Percentiles rank a stretch among this genome's conserved stretches.
These are phyloP conservation scores for Prunella vulgaris DNA, from an alignment of 257 asterid genomes.

Conservation along the genomic window DNA sequence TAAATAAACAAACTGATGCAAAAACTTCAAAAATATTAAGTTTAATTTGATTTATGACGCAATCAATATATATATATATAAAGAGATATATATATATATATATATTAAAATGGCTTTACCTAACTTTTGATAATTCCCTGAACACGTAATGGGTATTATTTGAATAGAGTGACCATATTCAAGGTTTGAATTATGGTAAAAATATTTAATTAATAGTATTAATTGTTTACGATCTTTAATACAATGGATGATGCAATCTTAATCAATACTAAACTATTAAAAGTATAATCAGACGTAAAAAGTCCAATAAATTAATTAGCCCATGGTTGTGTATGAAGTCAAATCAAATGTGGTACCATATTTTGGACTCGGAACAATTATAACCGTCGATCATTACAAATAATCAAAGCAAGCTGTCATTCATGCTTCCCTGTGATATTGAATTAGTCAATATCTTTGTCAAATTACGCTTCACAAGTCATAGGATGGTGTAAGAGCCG, in stretches of 20 bases:
- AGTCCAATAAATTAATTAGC: conserved; percentile 16
- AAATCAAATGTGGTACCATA: conserved; percentile 4
- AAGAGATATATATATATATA: too few species aligned
- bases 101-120: neutral
- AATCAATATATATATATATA: too few species aligned
- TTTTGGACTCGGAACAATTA: neutral
- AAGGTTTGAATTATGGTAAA: conserved; percentile 3
- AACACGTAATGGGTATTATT: neutral
- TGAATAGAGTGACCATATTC: neutral
- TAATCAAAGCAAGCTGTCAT: conserved; percentile 7
- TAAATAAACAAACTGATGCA: neutral
- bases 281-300: neutral
- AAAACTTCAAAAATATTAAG: neutral
- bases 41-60: too few species aligned
- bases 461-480: neutral
- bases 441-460: neutral
- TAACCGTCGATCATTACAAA: neutral
- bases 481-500: too few species aligned
- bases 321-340: conserved; percentile 20
- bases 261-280: neutral
- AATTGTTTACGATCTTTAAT: too few species aligned
- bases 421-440: neutral
- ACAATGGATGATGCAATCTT: conserved; percentile 22
- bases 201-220: too few species aligned
- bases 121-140: neutral